These are phyloP conservation scores for Ceratocystis eucalypticola DNA, from an alignment of 2,329 filamentous ascomycete species.

Conservation along the genomic window DNA sequence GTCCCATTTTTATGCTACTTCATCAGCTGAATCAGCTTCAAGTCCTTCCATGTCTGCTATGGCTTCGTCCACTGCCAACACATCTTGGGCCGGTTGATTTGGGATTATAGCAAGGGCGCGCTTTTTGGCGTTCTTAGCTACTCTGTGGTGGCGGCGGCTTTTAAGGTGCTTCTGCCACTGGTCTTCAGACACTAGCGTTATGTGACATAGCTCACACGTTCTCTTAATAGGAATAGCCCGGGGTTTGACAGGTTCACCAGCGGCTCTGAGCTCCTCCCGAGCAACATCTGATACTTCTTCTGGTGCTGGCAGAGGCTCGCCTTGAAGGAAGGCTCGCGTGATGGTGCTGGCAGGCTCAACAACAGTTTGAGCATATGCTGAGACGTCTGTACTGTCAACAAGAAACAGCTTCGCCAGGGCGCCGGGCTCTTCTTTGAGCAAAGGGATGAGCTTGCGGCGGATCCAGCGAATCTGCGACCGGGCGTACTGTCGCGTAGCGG, in stretches of 20 bases:
- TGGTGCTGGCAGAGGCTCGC: slow-evolving; percentile 40
- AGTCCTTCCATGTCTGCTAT: background rate
- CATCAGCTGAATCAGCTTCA: background rate
- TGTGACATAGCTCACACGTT: slow-evolving; percentile 61
- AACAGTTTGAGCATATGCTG: slow-evolving; percentile 50
- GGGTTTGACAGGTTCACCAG: slow-evolving; percentile 30
- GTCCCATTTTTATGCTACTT: background rate
- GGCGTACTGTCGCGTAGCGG: slow-evolving; percentile 77
- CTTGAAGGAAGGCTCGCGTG: slow-evolving; percentile 48
- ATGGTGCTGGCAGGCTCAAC: slow-evolving; percentile 49
- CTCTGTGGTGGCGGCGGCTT: slow-evolving; percentile 27
- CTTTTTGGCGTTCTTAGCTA: slow-evolving; percentile 27
- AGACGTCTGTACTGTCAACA: slow-evolving; percentile 62
- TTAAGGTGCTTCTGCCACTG: slow-evolving; percentile 31
- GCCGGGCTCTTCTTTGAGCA: slow-evolving; percentile 42
- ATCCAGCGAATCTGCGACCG: slow-evolving; percentile 80
- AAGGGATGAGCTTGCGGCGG: slow-evolving; percentile 61
- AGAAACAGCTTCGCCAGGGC: slow-evolving; percentile 54
- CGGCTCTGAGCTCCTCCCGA: slow-evolving; percentile 35
- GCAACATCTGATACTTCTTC: slow-evolving; percentile 36
- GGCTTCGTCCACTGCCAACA: background rate
- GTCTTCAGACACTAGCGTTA: slow-evolving; percentile 44
- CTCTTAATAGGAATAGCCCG: slow-evolving; percentile 43
- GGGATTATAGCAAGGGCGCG: slow-evolving; percentile 27
- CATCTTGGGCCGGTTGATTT: slow-evolving; percentile 4